Evolutionary conservation across 257 asterid genomes (phyloP), one percentile per base, ranked within the genome.

Genomic region (Solanum rostratum): DNA sequence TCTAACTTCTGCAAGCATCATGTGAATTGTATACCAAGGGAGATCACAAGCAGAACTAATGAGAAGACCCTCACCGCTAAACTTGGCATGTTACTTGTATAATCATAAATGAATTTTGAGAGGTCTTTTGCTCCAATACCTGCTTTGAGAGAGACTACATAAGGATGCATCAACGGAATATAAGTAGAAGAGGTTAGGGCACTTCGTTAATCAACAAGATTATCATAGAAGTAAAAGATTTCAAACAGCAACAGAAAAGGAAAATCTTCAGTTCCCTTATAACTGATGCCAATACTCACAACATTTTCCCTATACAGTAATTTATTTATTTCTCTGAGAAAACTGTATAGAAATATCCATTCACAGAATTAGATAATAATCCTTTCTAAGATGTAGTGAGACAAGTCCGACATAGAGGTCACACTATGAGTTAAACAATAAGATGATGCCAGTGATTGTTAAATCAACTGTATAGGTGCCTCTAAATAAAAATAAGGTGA

Each of bases 31-130:
- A 86, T 87, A 87, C 90, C 88, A 55, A 85, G 82, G 70, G 87
- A 89, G 73, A 86, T 89, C 83, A 89, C 88, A 88, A 85, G 86
- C 70, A 86, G 85, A 86, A 90, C 76, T 90, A 90, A 90, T 86
- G 89, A 91, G 89, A 92, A 91, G 90, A 90, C 92, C 90, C 97
- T 93, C 91, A 95, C 98, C 94, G 87, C 88, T 85, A 89, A 88
- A 87, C 91, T 89, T 63, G 97, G 94, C 79, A 90, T 88, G 94
- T 90, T 88, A 86, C 85, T 85, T 62, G 92, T 89, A 85, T 91
- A 95, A 86, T 87, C 84, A 20, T 50, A 91, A 87, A 96, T 93
- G 88, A 88, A 85, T 82, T 88, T 91, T 89, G 99, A 93, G 85
- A 95, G 88, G 83, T 78, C 69, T 70, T 85, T 94, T 69, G 85